Conservation (phyloP, 768 basidiomycete species). For the Hygrophoropsis aurantiaca region DNA sequence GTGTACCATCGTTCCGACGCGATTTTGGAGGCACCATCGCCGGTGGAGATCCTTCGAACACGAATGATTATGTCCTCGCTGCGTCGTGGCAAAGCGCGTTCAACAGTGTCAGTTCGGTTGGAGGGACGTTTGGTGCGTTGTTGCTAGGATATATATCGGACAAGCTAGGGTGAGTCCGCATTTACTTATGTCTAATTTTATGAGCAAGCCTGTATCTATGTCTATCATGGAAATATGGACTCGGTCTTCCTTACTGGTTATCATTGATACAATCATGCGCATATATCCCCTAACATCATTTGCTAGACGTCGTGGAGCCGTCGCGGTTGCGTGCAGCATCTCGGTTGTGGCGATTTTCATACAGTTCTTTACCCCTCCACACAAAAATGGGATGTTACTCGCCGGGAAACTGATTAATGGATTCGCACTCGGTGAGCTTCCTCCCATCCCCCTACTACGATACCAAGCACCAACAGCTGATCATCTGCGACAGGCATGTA, state of each 20-base stretch:
- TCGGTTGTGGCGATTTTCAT: conserved; percentile 22
- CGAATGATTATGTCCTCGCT: conserved; percentile 11
- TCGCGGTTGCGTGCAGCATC: conserved; percentile 17
- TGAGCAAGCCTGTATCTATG: too few relatives aligned
- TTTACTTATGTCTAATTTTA: too few relatives aligned
- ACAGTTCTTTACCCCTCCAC: conserved; percentile 21
- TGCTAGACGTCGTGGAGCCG: conserved; percentile 24
- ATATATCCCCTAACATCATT: too few relatives aligned
- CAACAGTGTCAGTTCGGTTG: conserved; percentile 22
- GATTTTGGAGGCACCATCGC: conserved; percentile 21
- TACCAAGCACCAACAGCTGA: neutral
- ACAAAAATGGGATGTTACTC: conserved; percentile 24
- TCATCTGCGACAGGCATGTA: conserved; percentile 15
- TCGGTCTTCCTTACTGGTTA: too few relatives aligned
- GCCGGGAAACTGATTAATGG: conserved; percentile 25
- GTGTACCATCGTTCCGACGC: conserved; percentile 21
- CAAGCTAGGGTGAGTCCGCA: conserved; percentile 12
- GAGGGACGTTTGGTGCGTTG: conserved; percentile 26
- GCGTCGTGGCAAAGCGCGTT: conserved; percentile 29
- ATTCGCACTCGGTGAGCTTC: conserved; percentile 18
- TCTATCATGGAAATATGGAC: too few relatives aligned
- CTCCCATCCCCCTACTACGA: too few relatives aligned
- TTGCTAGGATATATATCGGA: conserved; percentile 22
- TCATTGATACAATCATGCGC: too few relatives aligned
- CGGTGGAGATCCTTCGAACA: neutral